A percentile compares a stretch with the other conserved stretches of the same genome.
Conservation (phyloP, 495 filamentous ascomycete genomes). For the Sabuloglossum arenarium region DNA sequence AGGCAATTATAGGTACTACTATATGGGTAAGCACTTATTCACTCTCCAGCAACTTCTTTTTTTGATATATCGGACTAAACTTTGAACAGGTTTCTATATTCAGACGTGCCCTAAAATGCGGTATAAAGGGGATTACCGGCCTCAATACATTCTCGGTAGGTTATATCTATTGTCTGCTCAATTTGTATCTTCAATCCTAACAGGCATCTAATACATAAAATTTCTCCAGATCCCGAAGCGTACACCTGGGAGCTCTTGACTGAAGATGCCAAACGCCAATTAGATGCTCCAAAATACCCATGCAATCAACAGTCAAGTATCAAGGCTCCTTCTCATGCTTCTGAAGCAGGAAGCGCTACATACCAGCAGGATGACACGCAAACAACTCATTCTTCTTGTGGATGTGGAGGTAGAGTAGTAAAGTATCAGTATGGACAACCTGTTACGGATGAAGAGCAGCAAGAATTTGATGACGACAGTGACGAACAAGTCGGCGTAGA, state of each 20-base stretch:
- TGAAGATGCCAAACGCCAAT: constrained; percentile 35
- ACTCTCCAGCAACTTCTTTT: neutral
- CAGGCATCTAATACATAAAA: neutral
- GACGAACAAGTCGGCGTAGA: constrained; percentile 20
- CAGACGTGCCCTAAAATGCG: constrained; percentile 57
- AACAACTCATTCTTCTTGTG: no score
- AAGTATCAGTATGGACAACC: no score
- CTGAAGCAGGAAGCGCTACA: neutral
- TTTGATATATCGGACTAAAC: neutral
- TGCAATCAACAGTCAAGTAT: constrained; percentile 30
- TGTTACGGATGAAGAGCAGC: neutral
- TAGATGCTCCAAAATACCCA: constrained; percentile 47
- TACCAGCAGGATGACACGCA: no score
- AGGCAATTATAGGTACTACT: constrained; percentile 50
- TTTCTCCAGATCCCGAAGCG: constrained; percentile 41
- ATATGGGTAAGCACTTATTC: constrained; percentile 3
- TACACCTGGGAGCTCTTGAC: constrained; percentile 58
- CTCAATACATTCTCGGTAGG: constrained; percentile 57
- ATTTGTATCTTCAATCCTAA: neutral
- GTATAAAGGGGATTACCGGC: constrained; percentile 77
- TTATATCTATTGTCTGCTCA: neutral
- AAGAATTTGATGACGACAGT: constrained; percentile 18
- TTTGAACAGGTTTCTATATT: constrained; percentile 40
- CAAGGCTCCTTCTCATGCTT: neutral
- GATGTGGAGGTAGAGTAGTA: no score